A percentile compares a stretch with the other conserved stretches of the same genome.
phyloP scores from a whole-genome alignment of 2,329 filamentous ascomycete genomes.

The Exophiala dermatitidis region DNA sequence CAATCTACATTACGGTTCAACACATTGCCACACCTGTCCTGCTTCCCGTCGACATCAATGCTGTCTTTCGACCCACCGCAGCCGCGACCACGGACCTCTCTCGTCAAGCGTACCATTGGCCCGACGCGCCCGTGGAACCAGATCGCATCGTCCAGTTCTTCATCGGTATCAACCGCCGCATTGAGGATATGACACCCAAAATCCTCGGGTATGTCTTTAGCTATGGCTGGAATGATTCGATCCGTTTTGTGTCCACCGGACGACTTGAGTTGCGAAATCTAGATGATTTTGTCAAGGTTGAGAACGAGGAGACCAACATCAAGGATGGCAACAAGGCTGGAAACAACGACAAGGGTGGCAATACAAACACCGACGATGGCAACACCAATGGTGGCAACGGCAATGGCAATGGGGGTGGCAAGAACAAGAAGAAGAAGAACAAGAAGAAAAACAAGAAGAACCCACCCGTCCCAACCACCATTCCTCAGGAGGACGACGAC shows the following conservation, averaged over 20 bases:
- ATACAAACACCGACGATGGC: background rate
- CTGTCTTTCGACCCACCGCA: background rate
- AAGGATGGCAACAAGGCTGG: too few species aligned
- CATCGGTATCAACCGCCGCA: constrained; percentile 10
- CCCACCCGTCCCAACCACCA: constrained; percentile 1
- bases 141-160: constrained; percentile 11
- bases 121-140: constrained; percentile 11
- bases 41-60: background rate
- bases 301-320: background rate
- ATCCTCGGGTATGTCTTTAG: constrained; percentile 16
- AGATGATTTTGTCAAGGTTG: background rate
- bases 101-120: constrained; percentile 17
- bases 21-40: background rate
- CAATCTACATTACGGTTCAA: constrained; percentile 12
- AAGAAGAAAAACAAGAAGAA: too few species aligned
- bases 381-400: background rate
- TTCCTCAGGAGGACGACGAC: background rate
- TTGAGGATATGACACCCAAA: constrained; percentile 1
- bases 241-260: constrained; percentile 14
- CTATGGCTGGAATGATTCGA: constrained; percentile 23
- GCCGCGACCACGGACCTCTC: background rate
- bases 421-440: background rate
- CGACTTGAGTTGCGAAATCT: background rate
- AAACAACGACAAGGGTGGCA: background rate
- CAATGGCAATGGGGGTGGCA: background rate